Percentiles rank a stretch among this genome's conserved stretches.
These are phyloP conservation scores for Diutina neorugosa DNA, from an alignment of 1,139 yeast species.

Conservation along the genomic window DNA sequence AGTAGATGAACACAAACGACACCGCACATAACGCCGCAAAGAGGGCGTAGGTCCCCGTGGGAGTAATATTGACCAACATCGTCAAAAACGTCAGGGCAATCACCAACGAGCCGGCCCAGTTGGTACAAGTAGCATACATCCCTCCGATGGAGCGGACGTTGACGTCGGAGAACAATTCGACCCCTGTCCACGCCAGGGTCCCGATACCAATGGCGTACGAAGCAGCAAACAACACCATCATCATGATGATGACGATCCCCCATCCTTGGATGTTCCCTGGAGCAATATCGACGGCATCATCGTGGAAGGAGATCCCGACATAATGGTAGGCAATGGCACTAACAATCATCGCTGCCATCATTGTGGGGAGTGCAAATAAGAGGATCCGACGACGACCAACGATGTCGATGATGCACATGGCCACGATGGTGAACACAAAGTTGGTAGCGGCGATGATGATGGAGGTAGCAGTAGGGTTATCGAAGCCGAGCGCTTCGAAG, in stretches of 20 bases:
- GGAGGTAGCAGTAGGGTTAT: constrained; percentile 85
- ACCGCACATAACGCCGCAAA: constrained; percentile 72
- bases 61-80: constrained; percentile 86
- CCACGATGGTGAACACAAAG: constrained; percentile 72
- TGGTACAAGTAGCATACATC: constrained; percentile 83
- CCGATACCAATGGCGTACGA: constrained; percentile 91
- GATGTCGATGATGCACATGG: constrained; percentile 71
- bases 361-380: constrained; percentile 64
- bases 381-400: constrained; percentile 79
- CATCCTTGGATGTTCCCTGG: constrained; percentile 53
- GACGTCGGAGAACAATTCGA: constrained; percentile 81
- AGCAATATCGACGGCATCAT: constrained; percentile 29
- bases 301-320: constrained; percentile 46
- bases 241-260: constrained; percentile 77
- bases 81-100: constrained; percentile 88
- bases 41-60: constrained; percentile 86
- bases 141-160: constrained; percentile 87
- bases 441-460: constrained; percentile 87
- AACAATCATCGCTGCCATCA: constrained; percentile 63
- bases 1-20: constrained; percentile 60
- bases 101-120: constrained; percentile 91
- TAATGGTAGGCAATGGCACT: constrained; percentile 87
- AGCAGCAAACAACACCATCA: constrained; percentile 81
- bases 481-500: constrained; percentile 79
- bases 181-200: constrained; percentile 97